phyloP scores from a whole-genome alignment of 345 rosid species.

The Populus euphratica region DNA sequence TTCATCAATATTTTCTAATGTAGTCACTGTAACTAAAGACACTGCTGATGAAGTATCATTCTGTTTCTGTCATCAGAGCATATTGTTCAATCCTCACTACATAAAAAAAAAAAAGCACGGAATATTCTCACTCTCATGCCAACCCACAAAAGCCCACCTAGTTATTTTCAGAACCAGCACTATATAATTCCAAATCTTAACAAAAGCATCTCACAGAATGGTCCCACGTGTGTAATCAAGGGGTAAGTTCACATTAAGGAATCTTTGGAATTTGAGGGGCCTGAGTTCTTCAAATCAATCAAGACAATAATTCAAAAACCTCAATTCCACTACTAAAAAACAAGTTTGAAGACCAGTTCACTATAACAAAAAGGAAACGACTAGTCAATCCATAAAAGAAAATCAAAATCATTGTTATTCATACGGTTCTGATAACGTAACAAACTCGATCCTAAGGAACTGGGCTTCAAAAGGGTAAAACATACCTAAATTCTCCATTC shows the following conservation, averaged over 20 bases:
- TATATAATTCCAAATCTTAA: slow-evolving; percentile 22
- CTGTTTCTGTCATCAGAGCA: slow-evolving; percentile 7
- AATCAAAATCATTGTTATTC: slow-evolving; percentile 4
- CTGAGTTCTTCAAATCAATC: slow-evolving; percentile 14
- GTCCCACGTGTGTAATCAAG: slow-evolving; percentile 24
- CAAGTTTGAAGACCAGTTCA: slow-evolving; percentile 1
- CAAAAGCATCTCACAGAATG: slow-evolving; percentile 24
- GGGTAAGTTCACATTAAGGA: slow-evolving; percentile 12
- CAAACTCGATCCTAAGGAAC: background rate
- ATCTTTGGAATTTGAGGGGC: slow-evolving; percentile 13
- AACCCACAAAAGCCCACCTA: slow-evolving; percentile 24
- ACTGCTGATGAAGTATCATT: background rate
- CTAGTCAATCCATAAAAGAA: background rate
- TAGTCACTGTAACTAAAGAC: background rate
- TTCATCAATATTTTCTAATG: background rate
- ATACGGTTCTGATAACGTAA: background rate
- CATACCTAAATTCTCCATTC: slow-evolving; percentile 50
- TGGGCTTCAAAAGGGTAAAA: slow-evolving; percentile 7
- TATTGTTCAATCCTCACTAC: background rate
- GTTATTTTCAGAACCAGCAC: slow-evolving; percentile 17
- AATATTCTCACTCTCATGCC: slow-evolving; percentile 27
- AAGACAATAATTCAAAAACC: slow-evolving; percentile 7
- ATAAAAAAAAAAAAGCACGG: slow-evolving; percentile 16
- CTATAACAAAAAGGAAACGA: slow-evolving; percentile 14
- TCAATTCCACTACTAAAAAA: background rate